These are phyloP conservation scores for Wickerhamiella vanderwaltii DNA, from an alignment of 805 yeast species.

Conservation along the genomic window DNA sequence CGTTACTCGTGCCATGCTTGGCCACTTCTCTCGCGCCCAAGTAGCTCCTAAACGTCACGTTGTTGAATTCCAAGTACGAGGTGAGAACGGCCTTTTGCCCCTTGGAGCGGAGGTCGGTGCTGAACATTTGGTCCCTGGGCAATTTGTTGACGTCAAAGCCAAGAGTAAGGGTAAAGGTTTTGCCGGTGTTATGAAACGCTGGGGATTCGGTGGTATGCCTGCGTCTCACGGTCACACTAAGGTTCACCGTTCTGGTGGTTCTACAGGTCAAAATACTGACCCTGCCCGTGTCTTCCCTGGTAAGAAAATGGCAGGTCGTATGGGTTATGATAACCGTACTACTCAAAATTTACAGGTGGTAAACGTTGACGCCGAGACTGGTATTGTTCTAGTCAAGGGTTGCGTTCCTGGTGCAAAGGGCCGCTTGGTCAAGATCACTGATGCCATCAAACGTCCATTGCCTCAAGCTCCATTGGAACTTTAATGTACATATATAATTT, in stretches of 20 bases:
- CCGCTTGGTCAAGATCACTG: slow-evolving; percentile 58
- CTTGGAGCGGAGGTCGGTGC: slow-evolving; percentile 71
- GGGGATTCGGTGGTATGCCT: slow-evolving; percentile 74
- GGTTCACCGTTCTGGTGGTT: slow-evolving; percentile 93
- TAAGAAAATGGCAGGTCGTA: slow-evolving; percentile 95
- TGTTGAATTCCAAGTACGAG: slow-evolving; percentile 69
- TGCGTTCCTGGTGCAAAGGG: slow-evolving; percentile 85
- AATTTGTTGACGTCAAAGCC: slow-evolving; percentile 69
- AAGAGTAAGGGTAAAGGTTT: slow-evolving; percentile 89
- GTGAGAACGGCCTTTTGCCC: slow-evolving; percentile 51
- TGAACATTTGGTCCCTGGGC: slow-evolving; percentile 73
- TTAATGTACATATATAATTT: slow-evolving; percentile 1
- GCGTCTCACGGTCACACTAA: slow-evolving; percentile 94
- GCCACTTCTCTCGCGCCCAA: slow-evolving; percentile 64
- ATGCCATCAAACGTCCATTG: slow-evolving; percentile 42
- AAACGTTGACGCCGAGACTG: slow-evolving; percentile 68
- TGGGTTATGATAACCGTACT: slow-evolving; percentile 72
- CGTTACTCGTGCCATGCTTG: slow-evolving; percentile 52
- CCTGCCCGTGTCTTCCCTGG: slow-evolving; percentile 97
- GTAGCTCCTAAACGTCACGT: slow-evolving; percentile 73
- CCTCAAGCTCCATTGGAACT: slow-evolving; percentile 12
- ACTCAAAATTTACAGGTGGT: slow-evolving; percentile 64
- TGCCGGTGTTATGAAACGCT: slow-evolving; percentile 96
- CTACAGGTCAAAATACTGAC: slow-evolving; percentile 88
- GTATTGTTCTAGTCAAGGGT: slow-evolving; percentile 76